Evolutionary conservation across 148 eudicot species (phyloP).

Genomic region (Rhododendron henanense): DNA sequence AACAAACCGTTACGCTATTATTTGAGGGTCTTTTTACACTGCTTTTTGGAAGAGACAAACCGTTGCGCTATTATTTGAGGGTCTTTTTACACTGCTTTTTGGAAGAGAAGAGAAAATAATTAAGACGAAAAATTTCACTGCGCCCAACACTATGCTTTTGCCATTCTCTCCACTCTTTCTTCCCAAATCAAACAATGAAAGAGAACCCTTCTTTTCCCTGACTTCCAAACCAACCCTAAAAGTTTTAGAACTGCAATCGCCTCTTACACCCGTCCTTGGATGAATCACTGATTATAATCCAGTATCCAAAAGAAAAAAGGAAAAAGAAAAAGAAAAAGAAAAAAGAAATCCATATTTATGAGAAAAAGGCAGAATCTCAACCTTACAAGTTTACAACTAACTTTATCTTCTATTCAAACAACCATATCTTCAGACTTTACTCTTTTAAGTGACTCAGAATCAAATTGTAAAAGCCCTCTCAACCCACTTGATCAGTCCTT

Average conservation of each 20-base stretch:
- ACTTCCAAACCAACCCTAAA: neutral
- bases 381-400: neutral
- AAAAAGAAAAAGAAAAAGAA: neutral
- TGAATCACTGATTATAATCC: neutral
- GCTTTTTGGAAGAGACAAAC: neutral
- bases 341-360: neutral
- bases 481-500: neutral
- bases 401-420: neutral
- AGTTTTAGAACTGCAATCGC: neutral
- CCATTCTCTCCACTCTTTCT: neutral
- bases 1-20: neutral
- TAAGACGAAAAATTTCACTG: too few species aligned
- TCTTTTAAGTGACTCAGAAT: neutral
- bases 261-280: neutral
- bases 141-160: neutral
- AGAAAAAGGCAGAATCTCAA: neutral
- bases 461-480: neutral
- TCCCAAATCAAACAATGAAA: neutral
- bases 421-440: neutral
- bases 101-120: too few species aligned
- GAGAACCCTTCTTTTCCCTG: too few species aligned
- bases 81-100: neutral
- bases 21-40: neutral
- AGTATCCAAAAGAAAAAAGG: neutral
- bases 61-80: neutral